Base-by-base conservation (phyloP, 768 basidiomycete species). In the Lepiota brunneoincarnata region DNA sequence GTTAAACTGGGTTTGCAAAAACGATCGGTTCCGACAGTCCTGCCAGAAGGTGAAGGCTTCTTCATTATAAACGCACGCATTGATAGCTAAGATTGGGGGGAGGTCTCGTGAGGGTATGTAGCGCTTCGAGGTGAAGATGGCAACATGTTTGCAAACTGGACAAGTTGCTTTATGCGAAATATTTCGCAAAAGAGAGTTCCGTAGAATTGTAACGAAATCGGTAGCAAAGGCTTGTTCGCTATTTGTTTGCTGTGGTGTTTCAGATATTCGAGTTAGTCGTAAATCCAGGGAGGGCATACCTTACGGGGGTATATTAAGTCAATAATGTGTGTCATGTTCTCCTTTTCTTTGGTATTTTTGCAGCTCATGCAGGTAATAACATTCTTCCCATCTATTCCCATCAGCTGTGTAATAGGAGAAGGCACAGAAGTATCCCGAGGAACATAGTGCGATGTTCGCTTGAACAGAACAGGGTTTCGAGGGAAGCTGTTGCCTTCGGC, bases 271-370 rank as follows among this genome's bases (percentile, higher is more conserved):
- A 23, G n/a, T 10, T 6, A 7, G 2, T 15, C 35, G 4, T 44
- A 43, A 31, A 56, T 43, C 18, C 14, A 35, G 12, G 26, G 17
- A 26, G 5, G 18, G 57, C 74, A 28, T 31, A 93, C 93, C 72
- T 86, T 91, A 43, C 87, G 82, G 4, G 93, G 93, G 67, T 98
- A 98, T 10, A 82, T 70, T 66, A 98, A 67, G 64, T 98, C 97
- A 15, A 97, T 69, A 4, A 93, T 78, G 64, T 96, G 93, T 1
- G 89, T 82, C 69, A 88, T 76, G 53, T 86, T 84, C 49, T 89
- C 86, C 66, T 96, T 91, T 59, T 84, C 82, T 48, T 84, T 75
- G 12, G 82, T 75, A 4, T 79, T 76, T 53, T 86, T 83, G 70
- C 97, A 98, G 58, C 73, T 81, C 59, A 76, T 67, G 67, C 97